A percentile compares a stretch with the other conserved stretches of the same genome.
phyloP scores from a whole-genome alignment of 1,284 basidiomycete species.

The Hymenochaete sp. region DNA sequence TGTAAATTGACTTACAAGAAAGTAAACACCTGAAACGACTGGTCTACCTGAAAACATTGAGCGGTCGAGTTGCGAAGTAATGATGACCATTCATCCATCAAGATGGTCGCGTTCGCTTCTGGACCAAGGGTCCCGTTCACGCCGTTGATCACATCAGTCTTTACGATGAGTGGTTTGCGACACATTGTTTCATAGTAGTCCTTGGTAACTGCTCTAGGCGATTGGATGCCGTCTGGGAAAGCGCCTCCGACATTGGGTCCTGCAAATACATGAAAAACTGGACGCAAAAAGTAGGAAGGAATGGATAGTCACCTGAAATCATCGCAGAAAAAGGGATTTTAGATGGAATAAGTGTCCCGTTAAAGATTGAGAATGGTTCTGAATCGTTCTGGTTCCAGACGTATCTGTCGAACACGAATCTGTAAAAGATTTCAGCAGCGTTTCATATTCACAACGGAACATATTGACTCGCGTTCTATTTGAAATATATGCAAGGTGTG shows the following conservation, averaged over 20 bases:
- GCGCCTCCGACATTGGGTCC: constrained; percentile 17
- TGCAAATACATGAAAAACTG: neutral
- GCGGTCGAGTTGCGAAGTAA: constrained; percentile 6
- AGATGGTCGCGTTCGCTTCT: constrained; percentile 7
- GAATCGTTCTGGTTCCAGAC: constrained; percentile 5
- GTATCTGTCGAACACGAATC: constrained; percentile 13
- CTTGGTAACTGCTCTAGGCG: constrained; percentile 15
- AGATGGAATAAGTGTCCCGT: constrained; percentile 13
- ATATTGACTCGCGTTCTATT: constrained; percentile 16
- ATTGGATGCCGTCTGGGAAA: constrained; percentile 3
- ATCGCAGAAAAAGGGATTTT: constrained; percentile 16
- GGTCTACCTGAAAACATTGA: constrained; percentile 15
- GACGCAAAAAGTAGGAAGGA: neutral
- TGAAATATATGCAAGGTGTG: constrained; percentile 17
- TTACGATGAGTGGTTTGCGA: constrained; percentile 11
- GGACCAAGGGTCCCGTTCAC: constrained; percentile 7
- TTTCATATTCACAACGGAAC: too few relatives aligned
- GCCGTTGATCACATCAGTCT: constrained; percentile 2
- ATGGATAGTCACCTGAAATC: constrained; percentile 6
- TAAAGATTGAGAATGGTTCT: constrained; percentile 8
- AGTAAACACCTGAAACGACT: constrained; percentile 11
- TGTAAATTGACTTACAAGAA: constrained; percentile 9
- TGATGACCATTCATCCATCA: constrained; percentile 16
- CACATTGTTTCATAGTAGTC: constrained; percentile 16
- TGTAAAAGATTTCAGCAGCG: neutral